phyloP scores from a whole-genome alignment of 371 early-diverging fungal genomes.

The Mortierella sp. region DNA sequence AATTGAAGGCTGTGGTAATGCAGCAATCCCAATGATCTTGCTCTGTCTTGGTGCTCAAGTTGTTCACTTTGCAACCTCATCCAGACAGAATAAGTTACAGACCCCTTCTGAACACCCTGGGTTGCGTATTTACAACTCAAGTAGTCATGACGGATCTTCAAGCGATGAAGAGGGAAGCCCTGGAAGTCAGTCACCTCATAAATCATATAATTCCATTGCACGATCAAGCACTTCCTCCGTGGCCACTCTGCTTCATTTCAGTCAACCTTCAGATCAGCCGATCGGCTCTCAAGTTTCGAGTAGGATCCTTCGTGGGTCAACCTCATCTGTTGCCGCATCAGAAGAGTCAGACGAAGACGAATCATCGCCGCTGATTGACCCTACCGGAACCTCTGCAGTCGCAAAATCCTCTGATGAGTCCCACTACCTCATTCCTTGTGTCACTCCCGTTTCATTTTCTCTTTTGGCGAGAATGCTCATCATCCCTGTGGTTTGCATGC shows the following conservation, averaged over 20 bases:
- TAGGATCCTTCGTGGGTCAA: background rate
- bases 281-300: background rate
- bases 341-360: conserved; percentile 15
- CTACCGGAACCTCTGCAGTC: background rate
- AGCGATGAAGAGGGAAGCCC: conserved; percentile 25
- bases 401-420: background rate
- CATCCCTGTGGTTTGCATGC: conserved; percentile 62
- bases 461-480: conserved; percentile 65
- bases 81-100: background rate
- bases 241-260: conserved; percentile 36
- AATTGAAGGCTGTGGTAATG: conserved; percentile 73
- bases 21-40: conserved; percentile 77
- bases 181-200: background rate
- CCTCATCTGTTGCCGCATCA: conserved; percentile 9
- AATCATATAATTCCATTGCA: background rate
- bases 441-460: conserved; percentile 58
- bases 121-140: conserved; percentile 19
- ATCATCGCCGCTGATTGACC: background rate
- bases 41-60: conserved; percentile 80
- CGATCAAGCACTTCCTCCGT: conserved; percentile 41
- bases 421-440: conserved; percentile 19
- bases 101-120: conserved; percentile 1
- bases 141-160: conserved; percentile 10
- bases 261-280: conserved; percentile 3
- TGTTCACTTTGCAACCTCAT: conserved; percentile 42